Conservation (phyloP, 139 green algal genomes). For the Chlorokybus atmophyticus region DNA sequence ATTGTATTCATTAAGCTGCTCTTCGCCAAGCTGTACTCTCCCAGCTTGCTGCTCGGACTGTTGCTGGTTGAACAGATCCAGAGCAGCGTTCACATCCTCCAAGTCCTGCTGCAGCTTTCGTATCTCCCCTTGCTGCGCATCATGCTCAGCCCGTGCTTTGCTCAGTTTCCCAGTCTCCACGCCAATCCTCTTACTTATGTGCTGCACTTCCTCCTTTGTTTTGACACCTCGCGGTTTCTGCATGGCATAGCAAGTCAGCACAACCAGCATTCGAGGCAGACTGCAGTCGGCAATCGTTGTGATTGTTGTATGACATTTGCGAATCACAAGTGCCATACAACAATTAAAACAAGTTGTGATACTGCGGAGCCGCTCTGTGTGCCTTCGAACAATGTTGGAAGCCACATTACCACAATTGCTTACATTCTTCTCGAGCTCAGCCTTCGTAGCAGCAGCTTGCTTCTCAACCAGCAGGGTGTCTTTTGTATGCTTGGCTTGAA, state of each 20-base stretch:
- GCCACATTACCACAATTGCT: constrained; percentile 23
- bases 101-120: constrained; percentile 9
- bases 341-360: no score
- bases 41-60: constrained; percentile 13
- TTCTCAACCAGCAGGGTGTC: constrained; percentile 52
- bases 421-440: constrained; percentile 49
- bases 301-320: no score
- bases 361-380: no score
- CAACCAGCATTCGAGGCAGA: constrained; percentile 5
- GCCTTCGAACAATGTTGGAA: constrained; percentile 7
- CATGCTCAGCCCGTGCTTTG: no score
- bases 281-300: no score
- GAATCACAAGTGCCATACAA: no score
- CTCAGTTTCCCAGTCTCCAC: no score
- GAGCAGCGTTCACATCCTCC: constrained; percentile 3
- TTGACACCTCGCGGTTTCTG: constrained; percentile 18
- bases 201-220: constrained; percentile 25
- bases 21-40: constrained; percentile 15
- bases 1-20: constrained; percentile 25
- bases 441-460: constrained; percentile 51
- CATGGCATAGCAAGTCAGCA: not conserved
- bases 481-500: constrained; percentile 39
- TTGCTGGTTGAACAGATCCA: constrained; percentile 11
- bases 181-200: no score
- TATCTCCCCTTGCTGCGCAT: constrained; percentile 6